A percentile compares a stretch with the other conserved stretches of the same genome.
Conservation (phyloP, 805 yeast species). For the Yamadazyma tumulicola region DNA sequence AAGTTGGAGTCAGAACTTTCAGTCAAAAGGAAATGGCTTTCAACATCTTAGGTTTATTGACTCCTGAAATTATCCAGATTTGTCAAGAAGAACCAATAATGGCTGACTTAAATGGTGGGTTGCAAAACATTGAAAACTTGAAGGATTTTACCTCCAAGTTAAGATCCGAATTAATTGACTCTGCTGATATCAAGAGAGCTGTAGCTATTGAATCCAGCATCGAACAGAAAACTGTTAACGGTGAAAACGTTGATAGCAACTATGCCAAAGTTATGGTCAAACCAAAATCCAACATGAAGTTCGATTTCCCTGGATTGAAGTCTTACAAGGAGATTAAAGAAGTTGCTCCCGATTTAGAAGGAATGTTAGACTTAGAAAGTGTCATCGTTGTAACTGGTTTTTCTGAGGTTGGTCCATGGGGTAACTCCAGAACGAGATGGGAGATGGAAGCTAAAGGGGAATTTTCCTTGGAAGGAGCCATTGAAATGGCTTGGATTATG, state of each 20-base stretch:
- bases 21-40: conserved; percentile 99
- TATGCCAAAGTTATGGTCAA: conserved; percentile 72
- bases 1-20: conserved; percentile 94
- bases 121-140: conserved; percentile 88
- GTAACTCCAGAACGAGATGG: conserved; percentile 98
- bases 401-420: conserved; percentile 99
- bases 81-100: conserved; percentile 93
- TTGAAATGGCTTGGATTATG: conserved; percentile 99
- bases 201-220: conserved; percentile 90
- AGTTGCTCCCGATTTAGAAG: conserved; percentile 73
- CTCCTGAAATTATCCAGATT: conserved; percentile 76
- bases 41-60: conserved; percentile 90
- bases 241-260: conserved; percentile 84
- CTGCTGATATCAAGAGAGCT: conserved; percentile 91
- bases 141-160: conserved; percentile 80
- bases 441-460: conserved; percentile 97
- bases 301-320: conserved; percentile 88
- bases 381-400: conserved; percentile 97
- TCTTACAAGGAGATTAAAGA: conserved; percentile 69
- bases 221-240: conserved; percentile 81
- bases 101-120: conserved; percentile 99
- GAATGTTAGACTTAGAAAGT: conserved; percentile 85
- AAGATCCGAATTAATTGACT: conserved; percentile 72
- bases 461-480: conserved; percentile 94
- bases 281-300: conserved; percentile 94